These are phyloP conservation scores for Penicillium sp. DNA, from an alignment of 2,329 filamentous ascomycete species.

Conservation along the genomic window DNA sequence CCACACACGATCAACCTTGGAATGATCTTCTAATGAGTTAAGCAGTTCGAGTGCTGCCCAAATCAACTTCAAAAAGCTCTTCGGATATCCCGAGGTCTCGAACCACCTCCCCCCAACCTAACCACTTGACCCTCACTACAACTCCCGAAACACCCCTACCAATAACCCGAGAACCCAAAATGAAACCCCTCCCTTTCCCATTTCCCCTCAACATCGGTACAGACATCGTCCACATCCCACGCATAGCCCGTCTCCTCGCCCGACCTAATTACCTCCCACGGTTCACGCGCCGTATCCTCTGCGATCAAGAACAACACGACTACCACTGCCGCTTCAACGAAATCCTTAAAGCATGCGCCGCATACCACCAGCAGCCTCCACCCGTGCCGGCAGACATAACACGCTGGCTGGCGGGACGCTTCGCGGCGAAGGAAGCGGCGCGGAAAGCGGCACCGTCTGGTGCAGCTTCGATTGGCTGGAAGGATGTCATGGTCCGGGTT, in stretches of 20 bases:
- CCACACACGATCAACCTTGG: no score
- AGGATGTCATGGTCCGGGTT: conserved; percentile 47
- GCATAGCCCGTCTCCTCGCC: conserved; percentile 54
- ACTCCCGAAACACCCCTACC: background rate
- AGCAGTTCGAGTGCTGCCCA: background rate
- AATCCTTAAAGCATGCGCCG: background rate
- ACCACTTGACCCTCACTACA: background rate
- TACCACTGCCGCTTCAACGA: conserved; percentile 30
- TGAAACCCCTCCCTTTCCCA: conserved; percentile 47
- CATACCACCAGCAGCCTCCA: background rate
- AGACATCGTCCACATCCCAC: conserved; percentile 64
- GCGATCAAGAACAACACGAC: conserved; percentile 32
- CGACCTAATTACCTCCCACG: conserved; percentile 33
- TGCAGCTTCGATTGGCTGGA: conserved; percentile 51
- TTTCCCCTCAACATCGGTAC: conserved; percentile 63
- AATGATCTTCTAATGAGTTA: background rate
- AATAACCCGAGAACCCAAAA: conserved; percentile 9
- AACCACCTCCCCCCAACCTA: background rate
- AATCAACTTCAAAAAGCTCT: background rate
- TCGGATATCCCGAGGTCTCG: background rate
- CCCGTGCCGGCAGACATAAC: conserved; percentile 28
- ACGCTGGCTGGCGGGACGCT: conserved; percentile 45
- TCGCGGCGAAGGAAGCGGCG: conserved; percentile 66
- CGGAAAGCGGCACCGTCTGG: conserved; percentile 58
- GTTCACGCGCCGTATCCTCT: conserved; percentile 37